A percentile compares a stretch with the other conserved stretches of the same genome.
phyloP scores from a whole-genome alignment of 2,329 filamentous ascomycete species.

The Phaeosphaeriaceae sp. region DNA sequence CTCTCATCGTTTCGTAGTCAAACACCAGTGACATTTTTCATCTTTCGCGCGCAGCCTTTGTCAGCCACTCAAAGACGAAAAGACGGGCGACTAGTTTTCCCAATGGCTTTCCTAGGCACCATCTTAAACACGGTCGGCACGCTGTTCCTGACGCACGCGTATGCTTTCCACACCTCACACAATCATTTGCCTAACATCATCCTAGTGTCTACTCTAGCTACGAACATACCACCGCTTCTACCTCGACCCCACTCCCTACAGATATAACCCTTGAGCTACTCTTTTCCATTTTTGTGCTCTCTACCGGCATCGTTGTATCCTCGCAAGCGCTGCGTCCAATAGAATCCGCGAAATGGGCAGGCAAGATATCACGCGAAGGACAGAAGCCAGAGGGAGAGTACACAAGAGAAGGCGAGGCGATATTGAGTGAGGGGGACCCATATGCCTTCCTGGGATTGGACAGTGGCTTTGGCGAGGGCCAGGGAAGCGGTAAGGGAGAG shows the following conservation, averaged over 20 bases:
- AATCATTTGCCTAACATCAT: conserved; percentile 23
- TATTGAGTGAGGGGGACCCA: conserved; percentile 72
- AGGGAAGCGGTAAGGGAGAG: conserved; percentile 60
- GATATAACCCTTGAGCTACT: conserved; percentile 91
- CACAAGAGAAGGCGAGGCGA: conserved; percentile 70
- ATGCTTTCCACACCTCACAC: conserved; percentile 50
- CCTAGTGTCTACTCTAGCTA: conserved; percentile 92
- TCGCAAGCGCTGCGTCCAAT: conserved; percentile 84
- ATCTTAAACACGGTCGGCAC: conserved; percentile 76
- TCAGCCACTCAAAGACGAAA: not conserved
- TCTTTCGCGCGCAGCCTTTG: not conserved
- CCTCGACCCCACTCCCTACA: conserved; percentile 66
- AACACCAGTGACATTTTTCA: conserved; percentile 10
- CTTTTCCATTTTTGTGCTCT: conserved; percentile 78
- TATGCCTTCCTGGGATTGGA: conserved; percentile 67
- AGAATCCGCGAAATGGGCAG: conserved; percentile 80
- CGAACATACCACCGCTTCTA: conserved; percentile 81
- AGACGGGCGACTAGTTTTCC: no score
- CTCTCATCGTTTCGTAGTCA: conserved; percentile 14
- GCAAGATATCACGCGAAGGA: conserved; percentile 81
- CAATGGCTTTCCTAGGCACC: conserved; percentile 75
- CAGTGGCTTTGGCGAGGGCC: conserved; percentile 62
- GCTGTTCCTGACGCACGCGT: conserved; percentile 86
- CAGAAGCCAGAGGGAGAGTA: conserved; percentile 62
- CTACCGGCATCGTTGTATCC: conserved; percentile 78